Evolutionary conservation across 441 rosid species (phyloP).

Genomic region (Melianthus villosus): DNA sequence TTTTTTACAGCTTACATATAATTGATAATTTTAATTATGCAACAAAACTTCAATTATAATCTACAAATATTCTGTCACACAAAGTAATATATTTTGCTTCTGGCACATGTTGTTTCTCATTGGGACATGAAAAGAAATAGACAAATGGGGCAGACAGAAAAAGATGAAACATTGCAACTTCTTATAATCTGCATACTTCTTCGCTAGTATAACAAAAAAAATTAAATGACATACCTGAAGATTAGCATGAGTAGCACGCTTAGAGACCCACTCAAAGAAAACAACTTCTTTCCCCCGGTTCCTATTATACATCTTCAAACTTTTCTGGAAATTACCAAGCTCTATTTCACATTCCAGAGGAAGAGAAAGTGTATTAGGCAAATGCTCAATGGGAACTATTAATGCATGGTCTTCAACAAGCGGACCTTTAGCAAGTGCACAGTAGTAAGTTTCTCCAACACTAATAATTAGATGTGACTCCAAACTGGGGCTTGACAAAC

Average conservation of each 20-base stretch:
- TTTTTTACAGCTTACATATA: too few relatives aligned
- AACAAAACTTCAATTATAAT: too few relatives aligned
- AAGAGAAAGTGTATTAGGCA: constrained; percentile 47
- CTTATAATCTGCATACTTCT: too few relatives aligned
- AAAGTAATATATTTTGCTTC: too few relatives aligned
- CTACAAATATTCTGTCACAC: too few relatives aligned
- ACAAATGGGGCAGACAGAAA: too few relatives aligned
- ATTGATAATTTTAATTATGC: too few relatives aligned
- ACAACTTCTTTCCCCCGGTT: constrained; percentile 50
- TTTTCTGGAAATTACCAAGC: constrained; percentile 40
- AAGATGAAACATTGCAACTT: too few relatives aligned
- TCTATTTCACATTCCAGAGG: constrained; percentile 46
- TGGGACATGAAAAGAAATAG: too few relatives aligned
- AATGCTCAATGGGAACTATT: constrained; percentile 69
- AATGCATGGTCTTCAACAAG: constrained; percentile 60
- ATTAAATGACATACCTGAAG: constrained; percentile 47
- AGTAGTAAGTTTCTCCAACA: constrained; percentile 61
- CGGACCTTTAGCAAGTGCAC: constrained; percentile 84
- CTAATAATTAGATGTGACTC: constrained; percentile 68
- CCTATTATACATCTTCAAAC: constrained; percentile 43
- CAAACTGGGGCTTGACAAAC: constrained; percentile 68
- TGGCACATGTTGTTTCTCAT: too few relatives aligned
- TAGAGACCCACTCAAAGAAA: constrained; percentile 74
- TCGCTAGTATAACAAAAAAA: too few relatives aligned
- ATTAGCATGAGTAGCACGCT: constrained; percentile 70